These are phyloP conservation scores for Monosporascus sp. DNA, from an alignment of 2,329 filamentous ascomycete genomes.

Conservation along the genomic window DNA sequence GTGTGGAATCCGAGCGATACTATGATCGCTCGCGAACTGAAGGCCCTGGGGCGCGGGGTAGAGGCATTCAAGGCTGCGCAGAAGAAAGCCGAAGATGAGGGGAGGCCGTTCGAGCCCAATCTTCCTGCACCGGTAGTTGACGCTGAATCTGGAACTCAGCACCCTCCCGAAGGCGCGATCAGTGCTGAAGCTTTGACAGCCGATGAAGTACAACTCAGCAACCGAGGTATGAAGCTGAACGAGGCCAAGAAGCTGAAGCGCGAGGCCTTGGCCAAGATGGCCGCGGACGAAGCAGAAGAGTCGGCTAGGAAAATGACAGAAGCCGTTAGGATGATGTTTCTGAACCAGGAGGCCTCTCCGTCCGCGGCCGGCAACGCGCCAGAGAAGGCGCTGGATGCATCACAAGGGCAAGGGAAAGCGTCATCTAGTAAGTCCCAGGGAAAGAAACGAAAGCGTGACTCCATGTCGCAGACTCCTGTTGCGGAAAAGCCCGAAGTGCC, in stretches of 20 bases:
- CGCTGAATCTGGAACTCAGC: conserved; percentile 44
- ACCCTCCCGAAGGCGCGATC: conserved; percentile 55
- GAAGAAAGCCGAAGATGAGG: conserved; percentile 60
- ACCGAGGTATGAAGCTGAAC: conserved; percentile 73
- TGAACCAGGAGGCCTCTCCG: conserved; percentile 29
- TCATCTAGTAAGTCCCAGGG: conserved; percentile 19
- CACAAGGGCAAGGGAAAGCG: conserved; percentile 22
- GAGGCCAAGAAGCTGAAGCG: conserved; percentile 71
- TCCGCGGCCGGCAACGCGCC: conserved; percentile 22
- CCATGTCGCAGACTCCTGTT: conserved; percentile 24
- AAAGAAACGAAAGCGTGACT: conserved; percentile 43
- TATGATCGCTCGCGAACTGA: conserved; percentile 77
- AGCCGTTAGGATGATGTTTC: conserved; percentile 41
- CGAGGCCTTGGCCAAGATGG: conserved; percentile 56
- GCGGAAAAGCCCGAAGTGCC: conserved; percentile 23
- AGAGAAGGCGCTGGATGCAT: conserved; percentile 25
- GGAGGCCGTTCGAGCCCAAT: conserved; percentile 51
- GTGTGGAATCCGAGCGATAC: conserved; percentile 80
- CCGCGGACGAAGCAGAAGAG: conserved; percentile 57
- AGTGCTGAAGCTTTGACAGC: conserved; percentile 50
- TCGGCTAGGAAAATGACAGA: conserved; percentile 49
- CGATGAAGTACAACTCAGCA: conserved; percentile 60
- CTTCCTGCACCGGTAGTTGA: conserved; percentile 40
- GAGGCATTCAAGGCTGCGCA: conserved; percentile 59
- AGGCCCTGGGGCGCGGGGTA: conserved; percentile 61